Evolutionary conservation across 495 filamentous ascomycete genomes (phyloP), one percentile per base, ranked within the genome.

Genomic region (Aspergillus cavernicola): DNA sequence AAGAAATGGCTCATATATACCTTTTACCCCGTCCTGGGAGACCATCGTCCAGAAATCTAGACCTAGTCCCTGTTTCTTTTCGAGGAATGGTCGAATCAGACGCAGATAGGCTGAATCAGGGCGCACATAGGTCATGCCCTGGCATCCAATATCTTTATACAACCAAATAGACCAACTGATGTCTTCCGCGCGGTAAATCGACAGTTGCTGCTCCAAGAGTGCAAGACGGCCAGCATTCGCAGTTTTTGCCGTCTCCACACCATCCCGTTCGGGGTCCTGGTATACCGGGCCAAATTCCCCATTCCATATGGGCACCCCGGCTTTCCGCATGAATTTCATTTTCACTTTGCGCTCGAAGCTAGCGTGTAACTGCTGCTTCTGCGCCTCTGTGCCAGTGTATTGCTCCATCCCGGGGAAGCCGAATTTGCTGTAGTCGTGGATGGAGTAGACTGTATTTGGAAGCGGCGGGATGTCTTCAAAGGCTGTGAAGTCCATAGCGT

Each of bases 251-350:
- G 62, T 56, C 4, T 63, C 59, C 4, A 55, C 57, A 6, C 62
- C 60, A 28, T 59, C 61, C 41, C 64, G 43, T 26, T 60, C 55
- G 15, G 63, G 51, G 4, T 28, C 24, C 6, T 72, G 73, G 55
- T 81, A 80, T 1, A 83, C 78, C 1, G 79, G 80, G 3, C 80
- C 80, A 31, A 78, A 83, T 53, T 82, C 80, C 43, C 80, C 80
- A 51, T 83, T 83, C 80, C 79, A 82, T 57, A 79, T 75, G 9
- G 79, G 77, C 1, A 75, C 68, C 6, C 66, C 61, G 19, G 72
- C 61, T 15, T 71, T 57, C 33, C 71, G 65, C 78, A 80, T 81
- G 58, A 77, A 80, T 38, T 73, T 54, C 4, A 73, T 76, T 57
- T 83, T 83, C 6, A 73, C 75, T 57, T 83, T 83, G 6, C 75